Evolutionary conservation across 805 yeast species (phyloP), one percentile per base, ranked within the genome.

Genomic region (Schizosaccharomyces pombe): DNA sequence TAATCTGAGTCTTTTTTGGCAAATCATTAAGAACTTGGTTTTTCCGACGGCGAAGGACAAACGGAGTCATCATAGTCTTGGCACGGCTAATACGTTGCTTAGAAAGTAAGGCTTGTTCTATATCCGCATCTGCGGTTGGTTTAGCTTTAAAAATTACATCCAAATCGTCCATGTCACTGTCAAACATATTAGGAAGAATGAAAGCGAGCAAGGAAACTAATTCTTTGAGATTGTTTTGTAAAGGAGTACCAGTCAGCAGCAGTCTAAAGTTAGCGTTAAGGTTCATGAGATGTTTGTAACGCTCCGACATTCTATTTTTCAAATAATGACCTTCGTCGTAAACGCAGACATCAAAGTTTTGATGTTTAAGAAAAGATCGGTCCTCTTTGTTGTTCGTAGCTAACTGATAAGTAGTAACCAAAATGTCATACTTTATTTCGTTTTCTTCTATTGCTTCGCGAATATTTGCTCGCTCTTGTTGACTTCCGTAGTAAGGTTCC

Each of bases 321-420:
- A 91, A 72, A 84, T 91, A 80, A 66, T 91, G 99, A 2, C 99
- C 99, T 70, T 91, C 99, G 66, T 91, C 99, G 63, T 85, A 91
- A 1, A 91, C 91, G 57, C 94, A 78, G 60, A 82, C 84, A 65
- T 91, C 85, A 66, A 91, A 91, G 26, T 76, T 72, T 61, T 80
- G 77, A 58, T 75, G 72, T 63, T 78, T 78, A 60, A 91, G 71
- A 62, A 91, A 91, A 28, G 80, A 75, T 60, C 79, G 78, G 65
- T 91, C 99, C 52, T 76, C 75, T 60, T 85, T 81, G 51, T 82
- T 75, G n/a, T 95, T 95, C 16, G 93, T 78, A 0, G 97, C 95
- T 59, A 91, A 69, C 59, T 82, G 84, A 64, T 91, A 91, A 0
- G 99, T 91, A 1, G 98, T 91, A 1, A 91, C 95, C 62, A 91